Percentiles rank a stretch among this genome's conserved stretches.
Conservation (phyloP, 495 filamentous ascomycete genomes). For the Xanthoparmelia taractica region DNA sequence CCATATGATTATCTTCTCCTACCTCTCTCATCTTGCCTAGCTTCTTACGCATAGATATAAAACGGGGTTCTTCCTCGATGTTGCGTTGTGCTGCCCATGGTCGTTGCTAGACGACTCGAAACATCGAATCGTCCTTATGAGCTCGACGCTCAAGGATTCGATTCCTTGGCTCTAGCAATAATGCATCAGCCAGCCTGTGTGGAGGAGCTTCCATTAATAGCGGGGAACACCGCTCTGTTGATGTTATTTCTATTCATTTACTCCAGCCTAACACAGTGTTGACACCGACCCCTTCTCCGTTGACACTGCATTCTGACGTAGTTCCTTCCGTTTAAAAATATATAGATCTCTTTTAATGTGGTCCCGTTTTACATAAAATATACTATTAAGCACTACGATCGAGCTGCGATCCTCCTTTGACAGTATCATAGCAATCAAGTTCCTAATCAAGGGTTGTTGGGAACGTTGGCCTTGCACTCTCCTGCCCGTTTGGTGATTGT, state of each 20-base stretch:
- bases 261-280: background rate
- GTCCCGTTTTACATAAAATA: background rate
- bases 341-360: too few relatives aligned
- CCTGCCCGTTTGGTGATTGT: background rate
- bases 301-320: slow-evolving; percentile 1
- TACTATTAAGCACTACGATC: background rate
- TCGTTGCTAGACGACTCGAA: background rate
- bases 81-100: background rate
- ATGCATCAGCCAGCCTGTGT: background rate
- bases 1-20: background rate
- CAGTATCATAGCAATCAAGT: background rate
- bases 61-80: background rate
- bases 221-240: background rate
- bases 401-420: background rate
- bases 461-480: background rate
- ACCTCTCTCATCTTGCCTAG: background rate
- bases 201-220: background rate
- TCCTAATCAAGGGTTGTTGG: too few relatives aligned
- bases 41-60: background rate
- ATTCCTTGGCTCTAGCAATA: background rate
- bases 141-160: background rate
- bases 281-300: background rate
- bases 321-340: too few relatives aligned
- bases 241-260: background rate
- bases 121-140: background rate